Conservation (phyloP, 1,284 basidiomycete genomes). For the Polyporus tsugae region DNA sequence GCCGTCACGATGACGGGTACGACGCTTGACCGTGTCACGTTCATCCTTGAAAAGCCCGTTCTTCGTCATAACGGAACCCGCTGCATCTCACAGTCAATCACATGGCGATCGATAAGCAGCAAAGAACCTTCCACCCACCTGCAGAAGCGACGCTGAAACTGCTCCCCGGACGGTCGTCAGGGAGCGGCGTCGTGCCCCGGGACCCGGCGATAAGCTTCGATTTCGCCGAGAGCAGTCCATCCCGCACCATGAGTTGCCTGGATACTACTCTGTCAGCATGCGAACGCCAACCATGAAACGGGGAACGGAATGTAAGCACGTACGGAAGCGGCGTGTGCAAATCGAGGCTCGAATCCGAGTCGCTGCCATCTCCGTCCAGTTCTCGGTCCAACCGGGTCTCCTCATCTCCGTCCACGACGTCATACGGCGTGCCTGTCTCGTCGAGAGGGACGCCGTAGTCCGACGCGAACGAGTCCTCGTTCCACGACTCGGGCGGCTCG, state of each 20-base stretch:
- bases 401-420: conserved; percentile 39
- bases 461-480: conserved; percentile 41
- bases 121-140: conserved; percentile 42
- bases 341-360: conserved; percentile 76
- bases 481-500: conserved; percentile 31
- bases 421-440: conserved; percentile 38
- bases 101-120: conserved; percentile 9
- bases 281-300: conserved; percentile 11
- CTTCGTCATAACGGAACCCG: conserved; percentile 53
- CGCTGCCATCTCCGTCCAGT: conserved; percentile 53
- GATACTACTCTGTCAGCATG: conserved; percentile 14
- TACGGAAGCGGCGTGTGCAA: conserved; percentile 81
- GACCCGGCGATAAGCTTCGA: conserved; percentile 67
- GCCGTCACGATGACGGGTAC: conserved; percentile 75
- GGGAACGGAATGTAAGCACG: conserved; percentile 56
- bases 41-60: conserved; percentile 66
- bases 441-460: conserved; percentile 42
- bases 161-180: conserved; percentile 47
- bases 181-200: conserved; percentile 37
- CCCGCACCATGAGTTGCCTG: conserved; percentile 77
- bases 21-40: conserved; percentile 66
- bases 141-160: conserved; percentile 48
- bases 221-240: conserved; percentile 75
- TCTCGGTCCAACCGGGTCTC: conserved; percentile 43
- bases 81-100: conserved; percentile 22